Conservation (phyloP, 2,329 filamentous ascomycete genomes). For the Ophiocordyceps unilateralis region DNA sequence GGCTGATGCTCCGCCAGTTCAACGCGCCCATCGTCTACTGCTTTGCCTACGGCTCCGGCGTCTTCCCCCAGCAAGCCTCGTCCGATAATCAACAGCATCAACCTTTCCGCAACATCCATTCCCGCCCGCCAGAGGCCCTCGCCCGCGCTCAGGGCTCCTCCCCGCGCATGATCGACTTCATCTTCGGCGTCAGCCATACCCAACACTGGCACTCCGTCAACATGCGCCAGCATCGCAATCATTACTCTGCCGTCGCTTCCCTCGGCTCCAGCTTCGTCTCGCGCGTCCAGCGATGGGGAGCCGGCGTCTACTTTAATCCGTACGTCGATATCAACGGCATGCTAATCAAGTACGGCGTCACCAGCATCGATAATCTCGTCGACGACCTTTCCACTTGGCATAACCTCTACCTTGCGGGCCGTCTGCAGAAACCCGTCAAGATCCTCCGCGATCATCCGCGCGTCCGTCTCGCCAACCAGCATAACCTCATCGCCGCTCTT, state of each 20-base stretch:
- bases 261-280: conserved; percentile 76
- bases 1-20: conserved; percentile 81
- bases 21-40: conserved; percentile 87
- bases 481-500: conserved; percentile 83
- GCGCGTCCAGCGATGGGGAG: conserved; percentile 77
- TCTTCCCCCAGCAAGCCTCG: conserved; percentile 60
- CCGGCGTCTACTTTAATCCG: conserved; percentile 94
- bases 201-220: conserved; percentile 97
- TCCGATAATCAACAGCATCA: conserved; percentile 32
- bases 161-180: conserved; percentile 97
- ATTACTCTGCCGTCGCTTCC: conserved; percentile 75
- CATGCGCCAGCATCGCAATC: conserved; percentile 69
- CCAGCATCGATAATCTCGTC: conserved; percentile 80
- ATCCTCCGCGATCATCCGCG: conserved; percentile 87
- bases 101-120: conserved; percentile 50
- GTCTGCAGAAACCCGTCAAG: conserved; percentile 94
- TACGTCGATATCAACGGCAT: conserved; percentile 90
- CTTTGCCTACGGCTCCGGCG: conserved; percentile 92
- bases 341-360: conserved; percentile 94
- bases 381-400: conserved; percentile 81
- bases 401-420: conserved; percentile 87
- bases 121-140: conserved; percentile 65
- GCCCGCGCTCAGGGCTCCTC: conserved; percentile 71
- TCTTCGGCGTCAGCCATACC: conserved; percentile 85
- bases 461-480: conserved; percentile 86